A percentile compares a stretch with the other conserved stretches of the same genome.
These are phyloP conservation scores for Geotrichum ghanense DNA, from an alignment of 805 yeast genomes.

Conservation along the genomic window DNA sequence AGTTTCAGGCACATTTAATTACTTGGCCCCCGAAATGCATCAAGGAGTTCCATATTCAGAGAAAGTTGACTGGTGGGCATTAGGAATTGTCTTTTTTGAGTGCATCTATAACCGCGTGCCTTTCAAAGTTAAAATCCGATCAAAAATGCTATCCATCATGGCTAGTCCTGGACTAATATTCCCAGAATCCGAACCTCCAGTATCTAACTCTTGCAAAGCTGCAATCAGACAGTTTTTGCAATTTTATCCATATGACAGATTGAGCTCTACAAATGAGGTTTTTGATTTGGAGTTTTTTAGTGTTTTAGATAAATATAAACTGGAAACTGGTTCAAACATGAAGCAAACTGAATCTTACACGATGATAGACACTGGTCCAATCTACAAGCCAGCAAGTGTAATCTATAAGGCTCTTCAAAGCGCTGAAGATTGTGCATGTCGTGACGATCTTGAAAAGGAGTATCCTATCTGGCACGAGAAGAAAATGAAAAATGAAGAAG, in stretches of 20 bases:
- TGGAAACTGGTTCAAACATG: slow-evolving; percentile 3
- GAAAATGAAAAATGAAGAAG: not conserved
- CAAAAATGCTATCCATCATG: not conserved
- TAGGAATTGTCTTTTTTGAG: slow-evolving; percentile 25
- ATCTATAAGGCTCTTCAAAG: not conserved
- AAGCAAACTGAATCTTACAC: not conserved
- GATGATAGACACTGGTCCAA: not conserved
- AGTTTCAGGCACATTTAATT: slow-evolving; percentile 18
- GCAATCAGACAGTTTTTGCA: slow-evolving; percentile 11
- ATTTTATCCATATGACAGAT: slow-evolving; percentile 8
- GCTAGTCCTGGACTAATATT: slow-evolving; percentile 5
- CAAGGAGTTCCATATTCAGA: slow-evolving; percentile 14
- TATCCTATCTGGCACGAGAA: slow-evolving; percentile 1
- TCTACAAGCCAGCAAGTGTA: not conserved
- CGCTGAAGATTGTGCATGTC: not conserved
- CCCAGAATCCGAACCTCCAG: slow-evolving; percentile 8
- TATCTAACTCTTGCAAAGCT: slow-evolving; percentile 9
- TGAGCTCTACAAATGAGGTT: slow-evolving; percentile 5
- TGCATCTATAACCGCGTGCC: slow-evolving; percentile 20
- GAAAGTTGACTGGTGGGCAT: slow-evolving; percentile 25
- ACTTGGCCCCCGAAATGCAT: slow-evolving; percentile 23
- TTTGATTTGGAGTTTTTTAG: slow-evolving; percentile 10
- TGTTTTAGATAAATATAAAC: slow-evolving; percentile 4
- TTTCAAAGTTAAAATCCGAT: slow-evolving; percentile 12
- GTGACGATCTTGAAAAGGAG: not conserved